A percentile compares a stretch with the other conserved stretches of the same genome.
Conservation (phyloP, 495 filamentous ascomycete species). For the Hypoxylon trugodes region DNA sequence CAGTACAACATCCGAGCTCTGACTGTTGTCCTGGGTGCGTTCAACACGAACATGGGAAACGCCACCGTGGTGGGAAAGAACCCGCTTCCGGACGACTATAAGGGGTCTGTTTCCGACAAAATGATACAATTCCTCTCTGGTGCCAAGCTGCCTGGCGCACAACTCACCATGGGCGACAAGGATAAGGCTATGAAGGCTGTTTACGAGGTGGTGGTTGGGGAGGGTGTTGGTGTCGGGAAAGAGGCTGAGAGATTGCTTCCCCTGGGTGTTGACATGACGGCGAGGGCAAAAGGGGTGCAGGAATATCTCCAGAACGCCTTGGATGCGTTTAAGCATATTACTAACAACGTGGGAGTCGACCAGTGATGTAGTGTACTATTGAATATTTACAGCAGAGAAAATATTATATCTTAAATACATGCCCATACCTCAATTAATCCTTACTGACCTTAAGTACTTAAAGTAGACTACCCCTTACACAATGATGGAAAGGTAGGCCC, state of each 20-base stretch:
- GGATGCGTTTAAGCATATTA: conserved; percentile 50
- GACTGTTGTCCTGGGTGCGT: conserved; percentile 56
- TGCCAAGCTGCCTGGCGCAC: conserved; percentile 41
- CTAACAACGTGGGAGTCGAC: conserved; percentile 40
- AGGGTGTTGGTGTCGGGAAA: conserved; percentile 53
- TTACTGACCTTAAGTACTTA: no score
- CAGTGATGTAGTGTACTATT: not conserved
- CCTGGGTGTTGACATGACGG: conserved; percentile 55
- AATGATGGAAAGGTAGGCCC: no score
- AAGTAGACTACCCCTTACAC: no score
- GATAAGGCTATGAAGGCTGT: conserved; percentile 60
- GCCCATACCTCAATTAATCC: not conserved
- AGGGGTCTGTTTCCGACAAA: conserved; percentile 47
- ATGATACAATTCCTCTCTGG: conserved; percentile 40
- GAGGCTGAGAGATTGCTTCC: conserved; percentile 53
- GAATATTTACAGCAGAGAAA: not conserved
- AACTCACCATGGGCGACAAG: conserved; percentile 52
- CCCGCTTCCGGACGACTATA: conserved; percentile 53
- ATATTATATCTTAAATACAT: not conserved
- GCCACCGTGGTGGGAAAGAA: conserved; percentile 33
- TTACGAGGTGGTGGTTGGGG: conserved; percentile 57
- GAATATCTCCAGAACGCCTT: conserved; percentile 47
- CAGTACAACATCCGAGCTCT: conserved; percentile 58
- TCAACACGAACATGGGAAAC: conserved; percentile 58
- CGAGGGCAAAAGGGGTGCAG: conserved; percentile 47